Conservation (phyloP, 2,329 filamentous ascomycete species). For the Trichoderma koningiopsis region DNA sequence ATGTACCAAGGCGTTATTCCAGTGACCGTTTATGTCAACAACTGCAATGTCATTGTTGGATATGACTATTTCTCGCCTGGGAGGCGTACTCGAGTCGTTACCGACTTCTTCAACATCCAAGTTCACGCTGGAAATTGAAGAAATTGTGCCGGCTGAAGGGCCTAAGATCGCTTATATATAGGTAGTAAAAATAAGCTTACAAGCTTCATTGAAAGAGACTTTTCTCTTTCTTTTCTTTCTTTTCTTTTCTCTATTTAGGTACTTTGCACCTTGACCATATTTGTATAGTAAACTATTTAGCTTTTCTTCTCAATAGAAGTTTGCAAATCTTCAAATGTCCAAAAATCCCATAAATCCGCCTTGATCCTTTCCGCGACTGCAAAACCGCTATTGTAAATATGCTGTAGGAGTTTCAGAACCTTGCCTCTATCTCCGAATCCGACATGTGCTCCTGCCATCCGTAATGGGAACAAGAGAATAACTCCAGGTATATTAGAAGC, state of each 20-base stretch:
- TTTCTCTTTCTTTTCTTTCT: not conserved
- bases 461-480: slow-evolving; percentile 31
- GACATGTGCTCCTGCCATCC: slow-evolving; percentile 31
- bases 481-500: slow-evolving; percentile 29
- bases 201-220: not conserved
- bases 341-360: slow-evolving; percentile 31
- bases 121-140: not conserved
- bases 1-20: slow-evolving; percentile 42
- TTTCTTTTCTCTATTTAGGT: not conserved
- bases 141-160: not conserved
- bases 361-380: slow-evolving; percentile 31
- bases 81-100: slow-evolving; percentile 36
- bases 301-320: not conserved
- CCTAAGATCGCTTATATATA: too few species aligned
- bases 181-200: too few species aligned
- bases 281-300: not conserved
- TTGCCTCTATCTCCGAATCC: not conserved
- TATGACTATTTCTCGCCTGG: slow-evolving; percentile 41
- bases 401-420: slow-evolving; percentile 18
- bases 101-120: slow-evolving; percentile 38
- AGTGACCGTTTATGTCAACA: slow-evolving; percentile 40
- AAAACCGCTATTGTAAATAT: slow-evolving; percentile 31
- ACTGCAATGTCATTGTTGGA: slow-evolving; percentile 39
- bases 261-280: not conserved
- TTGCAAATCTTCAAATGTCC: slow-evolving; percentile 21